Base-by-base conservation (phyloP, 164 flowering plant genomes). In the Vitis rupestris region DNA sequence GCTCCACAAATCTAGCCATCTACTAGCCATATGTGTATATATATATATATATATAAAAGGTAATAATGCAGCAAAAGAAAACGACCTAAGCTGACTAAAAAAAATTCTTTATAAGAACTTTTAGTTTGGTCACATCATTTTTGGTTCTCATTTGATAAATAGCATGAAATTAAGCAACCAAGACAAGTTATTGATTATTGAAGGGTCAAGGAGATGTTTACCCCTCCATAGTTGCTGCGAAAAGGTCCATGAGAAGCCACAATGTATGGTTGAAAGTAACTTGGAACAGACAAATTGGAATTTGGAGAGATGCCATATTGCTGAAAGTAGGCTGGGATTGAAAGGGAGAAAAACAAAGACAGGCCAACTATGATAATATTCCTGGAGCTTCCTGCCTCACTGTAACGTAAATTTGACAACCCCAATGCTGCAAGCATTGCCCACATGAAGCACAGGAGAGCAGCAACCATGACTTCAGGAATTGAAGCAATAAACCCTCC, bases 351-450 rank as follows among this genome's bases (percentile, higher is more conserved):
- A 72, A 95, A 93, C 74, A 95, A 78, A 55, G 99, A 91, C 52
- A 95, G 77, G 10, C 99, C 99, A 62, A 95, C 94, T 27, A 95
- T 95, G 76, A 95, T 93, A 23, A 93, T 93, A 67, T 95, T 95
- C 69, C 99, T 85, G 27, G 99, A 95, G 85, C 99, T 95, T 80
- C 98, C 98, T 8, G 99, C 98, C 74, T 95, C 98, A 76, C 98
- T 95, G 68, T 95, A 95, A 3, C 98, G 92, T 63, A 95, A 76
- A 80, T 91, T 93, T 68, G 99, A 95, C 73, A 95, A 76, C 55
- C 99, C 99, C 71, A 95, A 78, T 53, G 99, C 99, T 2, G 93
- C 81, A 72, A 95, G 97, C 98, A 95, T 88, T n/a, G 87, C 97
- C 98, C 99, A 95, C 97, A 93, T 95, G 80, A 91, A 86, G 85